Evolutionary conservation across 1,139 yeast genomes (phyloP), one percentile per base, ranked within the genome.

Genomic region (Pneumocystis canis): DNA sequence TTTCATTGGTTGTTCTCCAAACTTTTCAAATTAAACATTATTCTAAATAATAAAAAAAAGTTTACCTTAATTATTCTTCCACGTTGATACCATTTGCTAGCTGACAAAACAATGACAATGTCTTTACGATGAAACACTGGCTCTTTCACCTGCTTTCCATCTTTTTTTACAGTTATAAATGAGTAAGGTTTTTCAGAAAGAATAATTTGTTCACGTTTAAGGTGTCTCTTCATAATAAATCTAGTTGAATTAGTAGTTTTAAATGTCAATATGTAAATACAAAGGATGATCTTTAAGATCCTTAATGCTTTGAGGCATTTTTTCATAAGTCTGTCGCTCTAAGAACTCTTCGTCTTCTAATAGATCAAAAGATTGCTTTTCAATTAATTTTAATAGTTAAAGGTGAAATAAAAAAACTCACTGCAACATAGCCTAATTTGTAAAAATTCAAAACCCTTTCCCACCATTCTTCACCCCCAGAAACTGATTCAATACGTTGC

Each of bases 271-370:
- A 18, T 28, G 54, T 0, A 85, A 92, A 72, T 85, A 92, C n/a
- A 84, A 72, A 0, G 98, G 98, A 72, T 92, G 98, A 62, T 84
- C 84, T 65, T 84, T 85, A 71, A 92, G 87, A 67, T 90, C 97
- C 60, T 83, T 84, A 28, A 89, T 76, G 68, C 82, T 87, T 63
- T 84, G 83, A 0, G 99, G 99, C 79, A 92, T 84, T 0, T 95
- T 96, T 70, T 94, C 98, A 30, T 80, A 77, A 37, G 82, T 75
- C 63, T 87, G 85, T 60, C 89, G 77, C 62, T 82, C 80, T 41
- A 80, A 75, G 66, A 94, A 84, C 68, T 87, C 94, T 60, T 81
- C 81, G 63, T 81, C 78, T 71, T 92, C 98, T 63, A 80, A 78
- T 41, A 81, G 79, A 70, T 90, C 97, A 25, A 81, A 74, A 58